phyloP scores from a whole-genome alignment of 73 alveolate species.

The Tetrahymena thermophila region DNA sequence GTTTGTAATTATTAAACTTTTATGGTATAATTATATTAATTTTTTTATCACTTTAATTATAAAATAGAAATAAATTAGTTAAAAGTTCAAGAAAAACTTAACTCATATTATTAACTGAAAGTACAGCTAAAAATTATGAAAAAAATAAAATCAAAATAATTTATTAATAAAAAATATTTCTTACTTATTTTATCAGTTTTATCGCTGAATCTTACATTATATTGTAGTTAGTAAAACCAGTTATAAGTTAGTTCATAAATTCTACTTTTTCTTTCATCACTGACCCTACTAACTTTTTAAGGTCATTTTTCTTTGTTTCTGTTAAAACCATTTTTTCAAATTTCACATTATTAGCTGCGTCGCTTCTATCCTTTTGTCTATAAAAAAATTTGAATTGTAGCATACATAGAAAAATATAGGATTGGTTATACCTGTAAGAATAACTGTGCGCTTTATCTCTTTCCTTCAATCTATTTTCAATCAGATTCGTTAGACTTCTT shows the following conservation, averaged over 20 bases:
- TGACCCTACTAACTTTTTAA: background rate
- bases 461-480: background rate
- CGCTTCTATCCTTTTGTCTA: background rate
- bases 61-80: too few relatives aligned
- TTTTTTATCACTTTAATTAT: too few relatives aligned
- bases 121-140: too few relatives aligned
- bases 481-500: background rate
- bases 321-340: background rate
- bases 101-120: too few relatives aligned
- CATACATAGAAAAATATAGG: background rate
- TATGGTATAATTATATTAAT: too few relatives aligned
- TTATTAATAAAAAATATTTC: background rate
- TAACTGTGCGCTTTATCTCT: background rate
- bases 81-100: too few relatives aligned
- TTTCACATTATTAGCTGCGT: background rate
- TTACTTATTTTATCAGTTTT: background rate
- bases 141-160: too few relatives aligned
- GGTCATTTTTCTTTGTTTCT: background rate
- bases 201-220: background rate
- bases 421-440: background rate
- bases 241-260: background rate
- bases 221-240: background rate
- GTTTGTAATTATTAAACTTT: too few relatives aligned
- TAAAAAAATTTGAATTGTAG: background rate
- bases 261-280: background rate